A percentile compares a stretch with the other conserved stretches of the same genome.
Conservation (phyloP, 1,284 basidiomycete species). For the Tilletia horrida region DNA sequence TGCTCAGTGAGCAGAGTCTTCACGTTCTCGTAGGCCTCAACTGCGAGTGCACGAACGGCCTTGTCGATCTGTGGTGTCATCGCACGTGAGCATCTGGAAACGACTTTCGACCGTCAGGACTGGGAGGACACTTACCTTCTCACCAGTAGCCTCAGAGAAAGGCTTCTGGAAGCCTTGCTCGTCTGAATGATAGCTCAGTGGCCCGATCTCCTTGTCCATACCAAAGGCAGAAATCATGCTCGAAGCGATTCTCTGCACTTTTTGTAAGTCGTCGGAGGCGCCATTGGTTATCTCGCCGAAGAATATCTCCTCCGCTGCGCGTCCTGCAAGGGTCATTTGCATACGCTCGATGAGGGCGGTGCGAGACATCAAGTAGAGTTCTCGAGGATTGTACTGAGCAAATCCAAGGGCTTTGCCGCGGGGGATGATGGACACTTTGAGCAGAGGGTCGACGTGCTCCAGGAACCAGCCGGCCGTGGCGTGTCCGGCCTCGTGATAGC, state of each 20-base stretch:
- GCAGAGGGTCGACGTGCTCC: slow-evolving; percentile 90
- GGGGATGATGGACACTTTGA: slow-evolving; percentile 98
- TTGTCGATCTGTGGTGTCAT: slow-evolving; percentile 11
- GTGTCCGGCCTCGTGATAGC: slow-evolving; percentile 96
- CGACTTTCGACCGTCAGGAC: neutral
- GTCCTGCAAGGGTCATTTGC: slow-evolving; percentile 98
- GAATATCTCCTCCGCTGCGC: slow-evolving; percentile 97
- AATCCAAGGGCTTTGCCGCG: slow-evolving; percentile 95
- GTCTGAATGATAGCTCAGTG: slow-evolving; percentile 87
- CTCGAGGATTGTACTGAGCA: slow-evolving; percentile 90
- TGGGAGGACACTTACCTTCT: neutral
- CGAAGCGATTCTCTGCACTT: slow-evolving; percentile 96
- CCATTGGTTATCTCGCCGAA: slow-evolving; percentile 95
- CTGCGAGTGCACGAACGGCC: slow-evolving; percentile 33
- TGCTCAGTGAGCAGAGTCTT: slow-evolving; percentile 77
- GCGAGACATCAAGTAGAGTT: slow-evolving; percentile 90
- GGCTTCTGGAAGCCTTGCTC: slow-evolving; percentile 92
- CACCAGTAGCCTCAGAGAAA: slow-evolving; percentile 87
- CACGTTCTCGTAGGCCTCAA: slow-evolving; percentile 79
- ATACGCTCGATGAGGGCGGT: slow-evolving; percentile 93
- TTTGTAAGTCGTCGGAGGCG: slow-evolving; percentile 94
- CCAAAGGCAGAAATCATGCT: slow-evolving; percentile 70
- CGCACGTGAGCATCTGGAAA: neutral
- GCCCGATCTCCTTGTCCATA: slow-evolving; percentile 91
- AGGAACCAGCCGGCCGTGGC: slow-evolving; percentile 98